Evolutionary conservation across 106 monocot species (phyloP).

Genomic region (Iris macrosiphon): DNA sequence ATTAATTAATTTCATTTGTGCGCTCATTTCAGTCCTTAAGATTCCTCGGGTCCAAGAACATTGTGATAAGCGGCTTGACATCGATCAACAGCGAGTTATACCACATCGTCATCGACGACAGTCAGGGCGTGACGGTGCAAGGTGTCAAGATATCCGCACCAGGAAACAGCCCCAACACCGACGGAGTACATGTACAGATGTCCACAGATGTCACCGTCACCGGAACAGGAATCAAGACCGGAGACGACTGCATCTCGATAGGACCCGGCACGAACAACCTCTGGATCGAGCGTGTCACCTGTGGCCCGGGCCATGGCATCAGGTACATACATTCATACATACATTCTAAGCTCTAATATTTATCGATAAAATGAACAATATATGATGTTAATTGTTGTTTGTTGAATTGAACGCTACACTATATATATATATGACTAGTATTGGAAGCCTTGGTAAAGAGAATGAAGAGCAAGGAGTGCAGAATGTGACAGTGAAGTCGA

Average conservation of each 20-base stretch:
- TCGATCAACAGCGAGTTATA: constrained; percentile 63
- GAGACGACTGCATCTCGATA: constrained; percentile 82
- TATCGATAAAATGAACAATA: too few species aligned
- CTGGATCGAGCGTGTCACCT: constrained; percentile 56
- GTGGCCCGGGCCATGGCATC: constrained; percentile 84
- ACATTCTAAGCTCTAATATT: too few species aligned
- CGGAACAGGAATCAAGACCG: constrained; percentile 38
- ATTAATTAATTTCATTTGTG: not conserved
- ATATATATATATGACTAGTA: too few species aligned
- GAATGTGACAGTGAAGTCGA: constrained; percentile 17
- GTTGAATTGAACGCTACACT: too few species aligned
- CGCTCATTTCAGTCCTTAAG: constrained; percentile 44
- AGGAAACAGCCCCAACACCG: constrained; percentile 68
- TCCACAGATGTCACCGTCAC: constrained; percentile 42
- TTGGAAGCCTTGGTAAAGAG: constrained; percentile 23
- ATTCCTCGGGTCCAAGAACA: constrained; percentile 42
- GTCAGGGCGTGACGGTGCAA: constrained; percentile 25
- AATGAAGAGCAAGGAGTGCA: constrained; percentile 7
- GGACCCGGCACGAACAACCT: constrained; percentile 49
- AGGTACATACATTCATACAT: constrained; percentile 7
- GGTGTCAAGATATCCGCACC: constrained; percentile 40
- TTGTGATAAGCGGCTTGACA: constrained; percentile 44
- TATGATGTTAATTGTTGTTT: too few species aligned
- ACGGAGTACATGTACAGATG: constrained; percentile 62
- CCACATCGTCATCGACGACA: constrained; percentile 40